Base-by-base conservation (phyloP, 1,284 basidiomycete species). In the Hemileia vastatrix region DNA sequence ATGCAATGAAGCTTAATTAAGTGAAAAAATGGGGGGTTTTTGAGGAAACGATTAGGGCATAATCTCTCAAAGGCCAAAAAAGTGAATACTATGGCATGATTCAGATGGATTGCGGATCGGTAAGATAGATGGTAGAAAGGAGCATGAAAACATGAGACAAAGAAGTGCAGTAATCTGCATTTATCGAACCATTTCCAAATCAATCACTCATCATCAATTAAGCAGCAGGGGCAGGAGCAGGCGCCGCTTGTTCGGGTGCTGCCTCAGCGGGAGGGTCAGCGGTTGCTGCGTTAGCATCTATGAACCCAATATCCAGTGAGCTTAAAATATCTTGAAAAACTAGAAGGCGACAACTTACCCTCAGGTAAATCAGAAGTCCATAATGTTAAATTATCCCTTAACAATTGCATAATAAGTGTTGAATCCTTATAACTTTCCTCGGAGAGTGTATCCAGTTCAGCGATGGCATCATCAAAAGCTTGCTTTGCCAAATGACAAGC, bases 341-440 rank as follows among this genome's bases (percentile, higher is more conserved):
- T 11, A 32, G 3, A 53, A 2, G 24, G 36, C 19, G 24, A 4
- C 5, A 50, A 27, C 51, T 24, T 18, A 53, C 51, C 51, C 31
- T 72, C 72, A 66, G 74, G 74, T 71, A 76, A 73, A 71, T 76
- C 74, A 61, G 70, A 69, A 36, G 71, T 72, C 71, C 71, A 73
- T 36, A 78, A 75, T 44, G 77, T 78, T 32, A 79, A 68, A 74
- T 79, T 79, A 71, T 79, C 78, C 40, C 78, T 71, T 60, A 79
- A 72, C 49, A 78, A 69, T 72, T 78, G 78, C 77, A 78, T 78
- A 71, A 78, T 77, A 18, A 71, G 61, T n/a, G 73, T 74, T 48
- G 71, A 71, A 72, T 79, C 78, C 76, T 79, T 79, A 77, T 79
- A 79, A 64, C 70, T 73, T 72, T 79, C 78, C 67, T 79, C 78